Evolutionary conservation across 495 filamentous ascomycete genomes (phyloP).

Genomic region (Extremus antarcticus): DNA sequence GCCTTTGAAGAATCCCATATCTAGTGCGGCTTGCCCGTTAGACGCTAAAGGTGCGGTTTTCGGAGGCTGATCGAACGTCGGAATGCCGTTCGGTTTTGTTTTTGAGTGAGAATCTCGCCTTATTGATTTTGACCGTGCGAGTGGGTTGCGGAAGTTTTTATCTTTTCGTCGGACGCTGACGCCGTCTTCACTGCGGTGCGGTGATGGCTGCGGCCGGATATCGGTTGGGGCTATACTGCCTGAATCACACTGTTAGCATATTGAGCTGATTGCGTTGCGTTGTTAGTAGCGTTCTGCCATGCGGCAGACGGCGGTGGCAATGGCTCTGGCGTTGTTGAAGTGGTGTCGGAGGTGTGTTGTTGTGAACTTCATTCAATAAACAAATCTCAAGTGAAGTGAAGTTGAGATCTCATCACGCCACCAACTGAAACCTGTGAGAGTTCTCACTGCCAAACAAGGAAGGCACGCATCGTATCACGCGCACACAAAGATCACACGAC

Average conservation of each 20-base stretch:
- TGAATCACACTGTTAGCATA: not conserved
- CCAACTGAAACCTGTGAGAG: conserved; percentile 1
- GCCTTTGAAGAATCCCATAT: conserved; percentile 1
- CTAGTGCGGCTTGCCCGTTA: not conserved
- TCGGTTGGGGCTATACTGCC: not conserved
- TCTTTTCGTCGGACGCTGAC: conserved; percentile 4
- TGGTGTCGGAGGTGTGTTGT: no score
- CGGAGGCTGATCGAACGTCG: conserved; percentile 5
- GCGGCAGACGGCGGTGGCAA: no score
- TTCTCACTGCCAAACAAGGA: not conserved
- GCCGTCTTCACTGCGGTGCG: conserved; percentile 15
- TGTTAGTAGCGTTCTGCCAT: not conserved
- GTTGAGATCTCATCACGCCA: not conserved
- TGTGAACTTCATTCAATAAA: no score
- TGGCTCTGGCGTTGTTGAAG: no score
- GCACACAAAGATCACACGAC: conserved; percentile 8
- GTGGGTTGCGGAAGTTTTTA: conserved; percentile 13
- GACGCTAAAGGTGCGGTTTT: conserved; percentile 14
- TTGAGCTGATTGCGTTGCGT: conserved; percentile 1
- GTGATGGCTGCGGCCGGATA: conserved; percentile 9
- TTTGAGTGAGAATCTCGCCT: conserved; percentile 16
- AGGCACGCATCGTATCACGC: not conserved
- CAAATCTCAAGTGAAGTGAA: not conserved
- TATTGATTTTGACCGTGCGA: conserved; percentile 15
- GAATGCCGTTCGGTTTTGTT: conserved; percentile 8